Conservation (phyloP, 78 protist genomes). For the Salpingoeca rosetta region DNA sequence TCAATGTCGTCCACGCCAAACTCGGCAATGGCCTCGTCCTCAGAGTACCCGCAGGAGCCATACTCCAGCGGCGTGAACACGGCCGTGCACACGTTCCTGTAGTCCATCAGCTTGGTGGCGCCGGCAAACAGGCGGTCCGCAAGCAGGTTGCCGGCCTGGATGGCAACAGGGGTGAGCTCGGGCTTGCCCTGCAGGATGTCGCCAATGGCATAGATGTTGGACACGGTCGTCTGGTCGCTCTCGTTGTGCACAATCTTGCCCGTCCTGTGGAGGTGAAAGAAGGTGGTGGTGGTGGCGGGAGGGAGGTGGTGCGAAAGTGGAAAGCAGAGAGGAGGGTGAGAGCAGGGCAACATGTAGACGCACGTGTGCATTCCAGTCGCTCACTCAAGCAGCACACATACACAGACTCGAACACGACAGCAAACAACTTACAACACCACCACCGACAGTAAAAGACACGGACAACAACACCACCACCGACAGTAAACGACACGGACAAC, state of each 20-base stretch:
- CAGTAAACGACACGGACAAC: too few relatives aligned
- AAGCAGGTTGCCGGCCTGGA: slow-evolving; percentile 63
- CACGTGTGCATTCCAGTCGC: too few relatives aligned
- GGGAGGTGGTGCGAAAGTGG: too few relatives aligned
- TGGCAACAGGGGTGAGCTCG: slow-evolving; percentile 94
- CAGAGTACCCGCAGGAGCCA: slow-evolving; percentile 69
- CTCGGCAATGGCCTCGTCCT: slow-evolving; percentile 65
- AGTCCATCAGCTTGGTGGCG: slow-evolving; percentile 32
- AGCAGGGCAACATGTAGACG: too few relatives aligned
- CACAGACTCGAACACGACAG: too few relatives aligned
- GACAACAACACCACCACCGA: too few relatives aligned
- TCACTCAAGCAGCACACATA: too few relatives aligned
- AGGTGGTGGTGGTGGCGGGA: too few relatives aligned
- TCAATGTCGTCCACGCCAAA: slow-evolving; percentile 72
- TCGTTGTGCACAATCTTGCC: slow-evolving; percentile 43
- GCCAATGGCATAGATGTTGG: slow-evolving; percentile 73
- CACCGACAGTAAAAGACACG: too few relatives aligned
- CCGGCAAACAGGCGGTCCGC: slow-evolving; percentile 64
- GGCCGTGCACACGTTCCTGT: slow-evolving; percentile 71
- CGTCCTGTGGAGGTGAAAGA: neutral
- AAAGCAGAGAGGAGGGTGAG: too few relatives aligned
- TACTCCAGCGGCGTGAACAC: slow-evolving; percentile 93
- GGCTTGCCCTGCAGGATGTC: slow-evolving; percentile 45
- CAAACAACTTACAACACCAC: too few relatives aligned
- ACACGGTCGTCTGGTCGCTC: slow-evolving; percentile 64